Evolutionary conservation across 1,284 basidiomycete species (phyloP).

Genomic region (Ceratorhiza oryzae-sativae): DNA sequence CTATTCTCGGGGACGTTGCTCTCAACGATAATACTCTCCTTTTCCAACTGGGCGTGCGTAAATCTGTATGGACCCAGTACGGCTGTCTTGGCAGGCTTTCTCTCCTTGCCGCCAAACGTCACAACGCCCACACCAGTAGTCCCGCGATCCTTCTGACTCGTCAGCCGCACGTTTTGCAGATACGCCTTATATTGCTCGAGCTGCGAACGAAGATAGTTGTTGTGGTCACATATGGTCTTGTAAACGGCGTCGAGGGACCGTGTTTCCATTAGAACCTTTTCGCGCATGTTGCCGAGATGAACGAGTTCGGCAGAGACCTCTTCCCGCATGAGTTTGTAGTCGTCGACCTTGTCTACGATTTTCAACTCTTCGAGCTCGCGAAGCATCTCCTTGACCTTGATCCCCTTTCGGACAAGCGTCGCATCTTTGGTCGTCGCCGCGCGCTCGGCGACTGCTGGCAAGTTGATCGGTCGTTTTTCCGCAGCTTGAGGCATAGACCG

Average conservation of each 20-base stretch:
- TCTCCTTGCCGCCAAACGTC: constrained; percentile 95
- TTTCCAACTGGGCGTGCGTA: constrained; percentile 97
- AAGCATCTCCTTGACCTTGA: constrained; percentile 99
- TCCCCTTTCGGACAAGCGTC: constrained; percentile 91
- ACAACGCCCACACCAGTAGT: constrained; percentile 90
- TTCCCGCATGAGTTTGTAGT: constrained; percentile 94
- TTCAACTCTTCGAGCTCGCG: constrained; percentile 93
- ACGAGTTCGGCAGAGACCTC: constrained; percentile 95
- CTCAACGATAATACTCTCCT: constrained; percentile 99
- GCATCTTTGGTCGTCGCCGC: constrained; percentile 98
- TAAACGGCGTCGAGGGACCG: constrained; percentile 93
- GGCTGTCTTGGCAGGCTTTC: constrained; percentile 85
- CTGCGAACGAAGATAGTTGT: constrained; percentile 94
- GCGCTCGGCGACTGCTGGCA: constrained; percentile 88
- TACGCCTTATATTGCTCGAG: constrained; percentile 99
- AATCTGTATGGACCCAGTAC: constrained; percentile 95
- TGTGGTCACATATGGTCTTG: constrained; percentile 99
- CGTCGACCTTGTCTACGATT: constrained; percentile 82
- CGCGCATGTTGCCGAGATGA: constrained; percentile 93
- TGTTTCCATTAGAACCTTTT: constrained; percentile 94
- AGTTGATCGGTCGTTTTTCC: constrained; percentile 87
- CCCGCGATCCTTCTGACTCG: constrained; percentile 85
- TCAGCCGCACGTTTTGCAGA: constrained; percentile 94
- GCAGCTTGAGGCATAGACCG: constrained; percentile 89
- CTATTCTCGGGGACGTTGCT: constrained; percentile 98